Evolutionary conservation across 805 yeast species (phyloP).

Genomic region (Wickerhamiella kurtzmanii): DNA sequence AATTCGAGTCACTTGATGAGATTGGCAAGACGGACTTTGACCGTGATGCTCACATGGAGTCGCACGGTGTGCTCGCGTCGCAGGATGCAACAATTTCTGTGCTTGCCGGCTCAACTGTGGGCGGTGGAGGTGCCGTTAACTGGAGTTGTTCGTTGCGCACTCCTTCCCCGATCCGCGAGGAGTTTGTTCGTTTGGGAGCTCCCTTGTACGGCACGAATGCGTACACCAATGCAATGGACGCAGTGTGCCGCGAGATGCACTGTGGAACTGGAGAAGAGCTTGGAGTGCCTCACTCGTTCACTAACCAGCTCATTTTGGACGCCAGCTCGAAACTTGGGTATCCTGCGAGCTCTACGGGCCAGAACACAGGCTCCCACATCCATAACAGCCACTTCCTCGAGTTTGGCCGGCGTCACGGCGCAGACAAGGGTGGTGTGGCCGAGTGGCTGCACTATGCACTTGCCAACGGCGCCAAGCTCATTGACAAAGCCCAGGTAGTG

Average conservation of each 20-base stretch:
- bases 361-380: conserved; percentile 31
- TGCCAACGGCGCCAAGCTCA: conserved; percentile 32
- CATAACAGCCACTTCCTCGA: conserved; percentile 38
- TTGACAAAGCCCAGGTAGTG: conserved; percentile 34
- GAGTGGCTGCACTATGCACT: conserved; percentile 40
- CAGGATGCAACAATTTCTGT: conserved; percentile 27
- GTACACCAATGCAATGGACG: conserved; percentile 34
- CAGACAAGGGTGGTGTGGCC: conserved; percentile 35
- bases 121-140: conserved; percentile 46
- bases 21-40: conserved; percentile 28
- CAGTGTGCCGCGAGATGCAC: conserved; percentile 38
- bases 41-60: conserved; percentile 31
- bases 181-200: conserved; percentile 37
- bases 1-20: conserved; percentile 29
- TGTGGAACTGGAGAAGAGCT: conserved; percentile 25
- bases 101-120: conserved; percentile 41
- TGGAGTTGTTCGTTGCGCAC: conserved; percentile 43
- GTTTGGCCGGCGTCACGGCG: conserved; percentile 37
- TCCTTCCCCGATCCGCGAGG: conserved; percentile 37
- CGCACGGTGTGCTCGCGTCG: conserved; percentile 28
- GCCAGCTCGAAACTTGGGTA: conserved; percentile 37
- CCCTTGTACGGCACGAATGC: conserved; percentile 33
- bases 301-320: conserved; percentile 33
- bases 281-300: conserved; percentile 30
- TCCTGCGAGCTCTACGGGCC: conserved; percentile 30